A percentile compares a stretch with the other conserved stretches of the same genome.
These are phyloP conservation scores for Phytophthora sp. DNA, from an alignment of 352 stramenopile species.

Conservation along the genomic window DNA sequence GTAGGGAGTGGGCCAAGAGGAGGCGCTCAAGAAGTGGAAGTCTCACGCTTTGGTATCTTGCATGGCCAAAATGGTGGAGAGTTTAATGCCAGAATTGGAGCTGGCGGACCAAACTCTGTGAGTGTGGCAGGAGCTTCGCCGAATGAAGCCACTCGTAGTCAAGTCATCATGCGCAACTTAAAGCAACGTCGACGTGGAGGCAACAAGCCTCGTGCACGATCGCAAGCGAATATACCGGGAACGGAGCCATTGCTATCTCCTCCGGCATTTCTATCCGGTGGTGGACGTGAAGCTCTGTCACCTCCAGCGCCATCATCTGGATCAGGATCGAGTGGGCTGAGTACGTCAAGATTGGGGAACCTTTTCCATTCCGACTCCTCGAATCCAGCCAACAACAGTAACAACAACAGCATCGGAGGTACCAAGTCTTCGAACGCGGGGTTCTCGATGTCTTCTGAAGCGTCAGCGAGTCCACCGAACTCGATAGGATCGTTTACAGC, in stretches of 20 bases:
- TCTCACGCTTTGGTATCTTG: constrained; percentile 33
- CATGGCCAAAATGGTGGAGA: constrained; percentile 32
- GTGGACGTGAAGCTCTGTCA: constrained; percentile 28
- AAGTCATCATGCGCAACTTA: constrained; percentile 51
- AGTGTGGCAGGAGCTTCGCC: constrained; percentile 22
- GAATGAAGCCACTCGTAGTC: constrained; percentile 39
- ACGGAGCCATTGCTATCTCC: constrained; percentile 29
- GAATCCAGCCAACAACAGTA: constrained; percentile 18
- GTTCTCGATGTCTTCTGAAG: constrained; percentile 15
- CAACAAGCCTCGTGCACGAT: constrained; percentile 41
- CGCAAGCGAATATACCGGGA: constrained; percentile 29
- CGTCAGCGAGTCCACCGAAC: constrained; percentile 35
- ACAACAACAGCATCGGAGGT: constrained; percentile 15
- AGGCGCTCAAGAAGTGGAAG: constrained; percentile 33
- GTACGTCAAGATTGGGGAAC: constrained; percentile 42
- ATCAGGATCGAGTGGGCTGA: constrained; percentile 19
- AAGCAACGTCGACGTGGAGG: constrained; percentile 44
- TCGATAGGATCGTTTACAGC: constrained; percentile 20
- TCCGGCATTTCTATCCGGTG: constrained; percentile 25
- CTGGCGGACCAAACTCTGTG: not conserved
- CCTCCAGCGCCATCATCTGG: constrained; percentile 29
- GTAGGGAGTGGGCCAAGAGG: constrained; percentile 13
- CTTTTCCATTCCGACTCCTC: constrained; percentile 53
- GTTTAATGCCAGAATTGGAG: constrained; percentile 1
- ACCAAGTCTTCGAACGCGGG: constrained; percentile 9